These are phyloP conservation scores for Aspergillus candidus DNA, from an alignment of 2,329 filamentous ascomycete genomes.

Conservation along the genomic window DNA sequence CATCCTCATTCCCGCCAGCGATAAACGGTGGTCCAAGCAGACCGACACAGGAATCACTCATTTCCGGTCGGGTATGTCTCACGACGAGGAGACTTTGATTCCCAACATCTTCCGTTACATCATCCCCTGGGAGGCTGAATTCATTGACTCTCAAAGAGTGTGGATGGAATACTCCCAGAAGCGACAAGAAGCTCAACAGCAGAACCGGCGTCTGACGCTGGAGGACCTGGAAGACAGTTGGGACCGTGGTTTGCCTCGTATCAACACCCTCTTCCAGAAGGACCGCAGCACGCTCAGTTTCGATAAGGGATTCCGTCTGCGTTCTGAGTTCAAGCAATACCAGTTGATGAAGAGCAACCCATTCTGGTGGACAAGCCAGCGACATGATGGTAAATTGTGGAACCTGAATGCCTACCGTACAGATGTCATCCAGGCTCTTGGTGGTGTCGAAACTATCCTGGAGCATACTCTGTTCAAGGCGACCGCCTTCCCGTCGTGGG, in stretches of 20 bases:
- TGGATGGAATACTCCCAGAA: constrained; percentile 99
- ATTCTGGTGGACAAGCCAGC: constrained; percentile 98
- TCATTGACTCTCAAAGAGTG: constrained; percentile 96
- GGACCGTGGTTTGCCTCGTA: constrained; percentile 94
- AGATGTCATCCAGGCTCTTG: constrained; percentile 91
- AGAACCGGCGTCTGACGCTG: constrained; percentile 87
- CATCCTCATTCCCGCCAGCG: constrained; percentile 92
- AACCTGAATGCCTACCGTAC: constrained; percentile 93
- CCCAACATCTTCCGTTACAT: constrained; percentile 99
- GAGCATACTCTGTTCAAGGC: constrained; percentile 97
- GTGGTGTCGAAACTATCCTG: constrained; percentile 94
- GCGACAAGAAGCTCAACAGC: constrained; percentile 90
- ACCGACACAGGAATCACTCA: constrained; percentile 96
- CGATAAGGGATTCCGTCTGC: constrained; percentile 93
- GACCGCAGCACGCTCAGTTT: constrained; percentile 95
- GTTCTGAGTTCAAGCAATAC: constrained; percentile 97
- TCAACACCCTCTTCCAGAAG: constrained; percentile 98
- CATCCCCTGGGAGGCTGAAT: constrained; percentile 97
- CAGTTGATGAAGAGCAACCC: constrained; percentile 99
- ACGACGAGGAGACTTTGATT: constrained; percentile 95
- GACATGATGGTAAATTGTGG: constrained; percentile 96
- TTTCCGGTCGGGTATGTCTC: constrained; percentile 95
- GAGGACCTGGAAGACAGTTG: constrained; percentile 97
- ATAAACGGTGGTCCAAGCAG: constrained; percentile 98
- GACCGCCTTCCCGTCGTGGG: constrained; percentile 94